A percentile compares a stretch with the other conserved stretches of the same genome.
Conservation (phyloP, 805 yeast genomes). For the Candida ascalaphidarum region DNA sequence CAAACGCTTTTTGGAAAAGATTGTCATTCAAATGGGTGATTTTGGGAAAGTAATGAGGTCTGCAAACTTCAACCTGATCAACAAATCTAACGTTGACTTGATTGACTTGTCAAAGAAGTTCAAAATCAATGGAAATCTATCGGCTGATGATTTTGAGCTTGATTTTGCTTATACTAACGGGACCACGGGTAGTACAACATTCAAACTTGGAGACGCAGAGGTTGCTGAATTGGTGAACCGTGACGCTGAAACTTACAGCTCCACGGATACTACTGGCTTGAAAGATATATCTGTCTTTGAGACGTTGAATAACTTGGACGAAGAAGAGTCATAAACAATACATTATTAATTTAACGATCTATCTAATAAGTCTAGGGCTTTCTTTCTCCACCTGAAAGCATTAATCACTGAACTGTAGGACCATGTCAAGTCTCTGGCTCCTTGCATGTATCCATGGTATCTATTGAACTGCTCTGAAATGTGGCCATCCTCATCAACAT, state of each 20-base stretch:
- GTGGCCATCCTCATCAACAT: constrained; percentile 54
- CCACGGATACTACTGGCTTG: constrained; percentile 14
- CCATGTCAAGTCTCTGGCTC: constrained; percentile 88
- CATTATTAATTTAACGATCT: no score
- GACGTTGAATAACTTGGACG: constrained; percentile 23
- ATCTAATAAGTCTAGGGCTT: constrained; percentile 13
- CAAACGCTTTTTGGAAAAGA: constrained; percentile 69
- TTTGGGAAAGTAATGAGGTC: constrained; percentile 10
- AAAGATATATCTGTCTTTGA: constrained; percentile 26
- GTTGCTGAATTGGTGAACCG: constrained; percentile 44
- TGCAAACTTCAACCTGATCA: constrained; percentile 19
- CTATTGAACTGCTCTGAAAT: constrained; percentile 88
- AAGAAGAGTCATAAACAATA: no score
- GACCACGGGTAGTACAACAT: background rate
- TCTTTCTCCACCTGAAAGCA: constrained; percentile 56
- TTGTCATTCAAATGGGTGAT: constrained; percentile 44
- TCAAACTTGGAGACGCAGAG: constrained; percentile 2
- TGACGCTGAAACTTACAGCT: constrained; percentile 30
- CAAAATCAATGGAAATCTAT: constrained; percentile 7
- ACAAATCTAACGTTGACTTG: constrained; percentile 12
- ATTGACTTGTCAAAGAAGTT: constrained; percentile 11
- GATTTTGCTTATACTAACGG: background rate
- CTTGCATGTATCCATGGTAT: constrained; percentile 76
- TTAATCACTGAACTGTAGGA: constrained; percentile 73
- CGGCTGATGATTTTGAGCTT: constrained; percentile 2